Evolutionary conservation across 139 green algal species (phyloP), one percentile per base, ranked within the genome.

Genomic region (Yamagishiella unicocca): DNA sequence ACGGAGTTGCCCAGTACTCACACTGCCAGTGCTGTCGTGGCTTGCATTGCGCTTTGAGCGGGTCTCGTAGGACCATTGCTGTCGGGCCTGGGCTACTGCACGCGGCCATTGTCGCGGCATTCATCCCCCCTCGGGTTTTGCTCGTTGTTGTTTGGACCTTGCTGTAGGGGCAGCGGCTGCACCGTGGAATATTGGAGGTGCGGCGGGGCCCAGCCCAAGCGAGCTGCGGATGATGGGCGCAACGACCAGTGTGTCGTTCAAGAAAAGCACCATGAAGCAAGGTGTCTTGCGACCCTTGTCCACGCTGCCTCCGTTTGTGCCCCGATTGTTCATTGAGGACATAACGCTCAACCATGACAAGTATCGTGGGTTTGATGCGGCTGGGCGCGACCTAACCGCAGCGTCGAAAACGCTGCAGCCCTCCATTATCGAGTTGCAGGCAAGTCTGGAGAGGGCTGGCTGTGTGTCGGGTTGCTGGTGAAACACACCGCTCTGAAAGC

Each of bases 221-320:
- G 85, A 90, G 45, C 77, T 75, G 77, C 66, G 54, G 22, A 70
- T 82, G 67, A 76, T 82, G 50, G 77, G 66, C 35, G 66, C 68
- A 24, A 40, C 37, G 54, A 90, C 9, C 54, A 83, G 78, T 42
- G 68, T 77, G 21, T 79, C 79, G 1, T 87, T 90, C 25, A 83
- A 70, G 31, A 87, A 87, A 70, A 79, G 87, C 79, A 87, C 70
- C 50, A 76, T 58, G 77, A 83, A 79, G 79, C 62, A 78, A 70
- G 78, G 70, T 22, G 77, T 79, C 54, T 62, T 91, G 45, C 66
- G 88, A 33, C 88, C 88, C 27, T 76, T 91, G 83, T 70, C 75
- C 53, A 88, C 86, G 55, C 84, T 96, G 27, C 79, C 92, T 1
- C 93, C 93, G 22, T 96, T 96, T 76, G 93, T 95, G 68, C 92